These are phyloP conservation scores for Luffa acutangula DNA, from an alignment of 306 rosid species.

Conservation along the genomic window DNA sequence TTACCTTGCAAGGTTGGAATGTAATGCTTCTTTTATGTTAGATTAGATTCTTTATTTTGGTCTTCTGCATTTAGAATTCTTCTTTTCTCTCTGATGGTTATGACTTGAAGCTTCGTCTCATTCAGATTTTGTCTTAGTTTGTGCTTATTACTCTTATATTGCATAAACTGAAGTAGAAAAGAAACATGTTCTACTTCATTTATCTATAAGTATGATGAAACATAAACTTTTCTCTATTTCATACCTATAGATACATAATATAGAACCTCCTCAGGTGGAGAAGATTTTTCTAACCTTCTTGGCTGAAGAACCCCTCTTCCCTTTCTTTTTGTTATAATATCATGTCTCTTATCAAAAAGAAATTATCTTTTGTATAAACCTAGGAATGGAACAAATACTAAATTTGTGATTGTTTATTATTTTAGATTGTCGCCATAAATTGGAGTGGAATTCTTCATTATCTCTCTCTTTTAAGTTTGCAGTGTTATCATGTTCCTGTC, in stretches of 20 bases:
- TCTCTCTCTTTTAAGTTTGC: slow-evolving; percentile 29
- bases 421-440: not conserved
- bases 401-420: not conserved
- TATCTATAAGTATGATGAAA: not conserved
- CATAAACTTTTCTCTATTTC: not conserved
- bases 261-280: not conserved
- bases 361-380: not conserved
- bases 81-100: not conserved
- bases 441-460: slow-evolving; percentile 13
- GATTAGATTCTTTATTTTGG: not conserved
- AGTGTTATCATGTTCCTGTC: slow-evolving; percentile 82
- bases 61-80: not conserved
- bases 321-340: not conserved
- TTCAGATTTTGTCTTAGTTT: not conserved
- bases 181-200: not conserved
- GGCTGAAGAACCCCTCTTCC: not conserved
- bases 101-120: not conserved
- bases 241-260: not conserved
- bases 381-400: not conserved
- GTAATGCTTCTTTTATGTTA: not conserved
- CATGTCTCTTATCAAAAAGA: not conserved
- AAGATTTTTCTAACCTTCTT: not conserved
- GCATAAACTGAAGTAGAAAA: not conserved
- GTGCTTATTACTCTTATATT: not conserved
- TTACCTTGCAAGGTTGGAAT: not conserved